A percentile compares a stretch with the other conserved stretches of the same genome.
These are phyloP conservation scores for Gossypioides kirkii DNA, from an alignment of 345 rosid species.

Conservation along the genomic window DNA sequence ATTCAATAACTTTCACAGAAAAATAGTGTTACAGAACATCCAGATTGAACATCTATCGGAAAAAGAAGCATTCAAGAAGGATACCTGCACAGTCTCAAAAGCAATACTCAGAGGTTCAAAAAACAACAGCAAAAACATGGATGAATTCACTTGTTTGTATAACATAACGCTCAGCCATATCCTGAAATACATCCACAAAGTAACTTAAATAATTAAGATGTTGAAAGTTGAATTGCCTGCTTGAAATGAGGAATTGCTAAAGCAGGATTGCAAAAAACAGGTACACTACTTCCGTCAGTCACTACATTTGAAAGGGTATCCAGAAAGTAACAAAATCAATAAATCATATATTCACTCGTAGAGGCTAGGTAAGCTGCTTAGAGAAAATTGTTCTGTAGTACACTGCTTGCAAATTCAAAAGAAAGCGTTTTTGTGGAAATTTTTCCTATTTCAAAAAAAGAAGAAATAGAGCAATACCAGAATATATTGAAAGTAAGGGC, in stretches of 20 bases:
- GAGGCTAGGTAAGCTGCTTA: neutral
- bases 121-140: conserved; percentile 16
- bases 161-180: conserved; percentile 4
- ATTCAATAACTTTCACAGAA: neutral
- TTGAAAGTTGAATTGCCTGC: neutral
- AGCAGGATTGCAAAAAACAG: neutral
- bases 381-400: neutral
- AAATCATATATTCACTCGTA: neutral
- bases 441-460: conserved; percentile 12
- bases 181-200: neutral
- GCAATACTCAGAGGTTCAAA: conserved; percentile 17
- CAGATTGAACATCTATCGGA: neutral
- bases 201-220: neutral
- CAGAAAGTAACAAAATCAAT: neutral
- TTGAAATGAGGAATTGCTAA: neutral
- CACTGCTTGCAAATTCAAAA: neutral
- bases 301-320: neutral
- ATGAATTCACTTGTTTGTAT: conserved; percentile 10
- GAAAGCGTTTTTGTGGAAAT: neutral
- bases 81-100: conserved; percentile 19
- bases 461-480: conserved; percentile 48
- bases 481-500: conserved; percentile 69
- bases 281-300: neutral
- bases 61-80: neutral
- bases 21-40: neutral